A percentile compares a stretch with the other conserved stretches of the same genome.
phyloP scores from a whole-genome alignment of 192 early-diverging fungal genomes.

The Entomortierella lignicola region DNA sequence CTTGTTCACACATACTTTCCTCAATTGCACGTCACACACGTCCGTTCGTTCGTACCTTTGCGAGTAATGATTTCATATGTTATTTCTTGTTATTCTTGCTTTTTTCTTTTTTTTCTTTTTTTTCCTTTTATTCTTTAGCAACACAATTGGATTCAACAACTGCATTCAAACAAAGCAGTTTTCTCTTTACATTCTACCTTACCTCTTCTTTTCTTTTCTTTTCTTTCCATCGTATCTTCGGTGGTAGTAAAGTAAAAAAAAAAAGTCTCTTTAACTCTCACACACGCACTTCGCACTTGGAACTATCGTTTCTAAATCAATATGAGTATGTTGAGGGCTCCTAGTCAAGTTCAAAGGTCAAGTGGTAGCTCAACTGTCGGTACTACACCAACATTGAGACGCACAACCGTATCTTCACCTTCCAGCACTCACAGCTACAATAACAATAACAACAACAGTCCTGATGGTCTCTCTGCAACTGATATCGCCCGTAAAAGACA shows the following conservation, averaged over 20 bases:
- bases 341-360: conserved; percentile 39
- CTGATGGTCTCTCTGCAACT: conserved; percentile 34
- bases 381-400: conserved; percentile 32
- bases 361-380: conserved; percentile 33
- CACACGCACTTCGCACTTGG: too few species aligned
- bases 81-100: neutral
- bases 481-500: conserved; percentile 56
- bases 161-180: too few species aligned
- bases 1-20: too few species aligned
- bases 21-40: too few species aligned
- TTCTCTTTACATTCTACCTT: too few species aligned
- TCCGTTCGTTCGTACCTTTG: too few species aligned
- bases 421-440: conserved; percentile 11
- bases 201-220: neutral
- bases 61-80: too few species aligned
- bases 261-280: too few species aligned
- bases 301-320: too few species aligned
- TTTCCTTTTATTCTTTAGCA: neutral
- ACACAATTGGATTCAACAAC: neutral
- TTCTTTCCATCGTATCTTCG: neutral
- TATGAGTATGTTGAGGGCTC: conserved; percentile 24
- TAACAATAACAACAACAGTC: too few species aligned
- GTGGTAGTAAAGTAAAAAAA: too few species aligned
- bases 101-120: conserved; percentile 4
- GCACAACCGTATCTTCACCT: conserved; percentile 35